Percentiles rank a stretch among this genome's conserved stretches.
Conservation (phyloP, 2,329 filamentous ascomycete species). For the Rhynchosporium graminicola region DNA sequence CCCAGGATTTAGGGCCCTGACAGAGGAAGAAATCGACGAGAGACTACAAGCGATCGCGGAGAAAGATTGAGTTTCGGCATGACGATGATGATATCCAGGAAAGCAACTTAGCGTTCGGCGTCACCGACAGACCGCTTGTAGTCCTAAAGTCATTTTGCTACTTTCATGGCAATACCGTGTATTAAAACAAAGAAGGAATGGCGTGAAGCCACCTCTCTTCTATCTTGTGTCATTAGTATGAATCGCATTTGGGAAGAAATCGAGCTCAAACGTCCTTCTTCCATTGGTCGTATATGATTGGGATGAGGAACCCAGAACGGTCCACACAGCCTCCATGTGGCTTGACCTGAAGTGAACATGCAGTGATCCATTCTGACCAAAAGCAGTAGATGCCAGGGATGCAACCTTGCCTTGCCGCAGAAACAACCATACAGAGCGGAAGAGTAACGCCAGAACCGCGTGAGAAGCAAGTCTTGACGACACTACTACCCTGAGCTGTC, state of each 20-base stretch:
- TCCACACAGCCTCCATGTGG: conserved; percentile 33
- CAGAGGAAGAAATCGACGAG: conserved; percentile 98
- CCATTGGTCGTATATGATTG: conserved; percentile 24
- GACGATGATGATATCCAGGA: conserved; percentile 29
- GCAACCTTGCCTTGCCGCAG: conserved; percentile 12
- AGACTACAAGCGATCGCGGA: conserved; percentile 96
- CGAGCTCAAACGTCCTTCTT: conserved; percentile 16
- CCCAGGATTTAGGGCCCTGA: conserved; percentile 80
- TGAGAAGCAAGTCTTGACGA: conserved; percentile 25
- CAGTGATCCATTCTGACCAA: conserved; percentile 23
- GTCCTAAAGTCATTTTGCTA: conserved; percentile 19
- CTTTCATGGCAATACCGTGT: conserved; percentile 27
- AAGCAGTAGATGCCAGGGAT: conserved; percentile 24
- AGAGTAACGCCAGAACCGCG: conserved; percentile 13
- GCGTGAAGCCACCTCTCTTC: conserved; percentile 30
- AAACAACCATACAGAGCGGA: conserved; percentile 19
- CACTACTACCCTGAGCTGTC: background rate
- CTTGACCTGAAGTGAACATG: conserved; percentile 29
- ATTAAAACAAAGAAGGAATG: conserved; percentile 29
- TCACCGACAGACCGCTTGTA: conserved; percentile 28
- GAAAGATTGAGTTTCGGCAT: conserved; percentile 74
- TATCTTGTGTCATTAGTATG: conserved; percentile 32
- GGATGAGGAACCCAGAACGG: background rate
- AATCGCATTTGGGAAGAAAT: conserved; percentile 22
- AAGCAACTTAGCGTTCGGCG: conserved; percentile 33